These are phyloP conservation scores for Suhomyces canberraensis DNA, from an alignment of 805 yeast genomes.

Conservation along the genomic window DNA sequence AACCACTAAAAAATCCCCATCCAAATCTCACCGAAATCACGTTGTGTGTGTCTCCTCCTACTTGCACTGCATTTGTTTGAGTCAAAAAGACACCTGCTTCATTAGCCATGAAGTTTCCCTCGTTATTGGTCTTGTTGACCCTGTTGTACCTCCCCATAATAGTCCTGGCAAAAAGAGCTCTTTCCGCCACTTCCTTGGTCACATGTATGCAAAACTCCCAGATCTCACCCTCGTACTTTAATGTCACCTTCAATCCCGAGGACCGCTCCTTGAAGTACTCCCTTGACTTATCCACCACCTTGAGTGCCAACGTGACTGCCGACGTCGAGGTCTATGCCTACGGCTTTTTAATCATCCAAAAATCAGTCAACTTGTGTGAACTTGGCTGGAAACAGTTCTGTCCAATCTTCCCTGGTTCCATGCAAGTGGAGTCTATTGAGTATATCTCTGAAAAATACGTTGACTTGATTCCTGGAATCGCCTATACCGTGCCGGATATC, in stretches of 20 bases:
- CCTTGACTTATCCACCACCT: slow-evolving; percentile 64
- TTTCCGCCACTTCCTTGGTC: slow-evolving; percentile 71
- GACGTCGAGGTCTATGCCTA: slow-evolving; percentile 77
- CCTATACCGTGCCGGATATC: slow-evolving; percentile 81
- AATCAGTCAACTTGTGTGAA: slow-evolving; percentile 59
- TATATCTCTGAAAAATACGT: slow-evolving; percentile 52
- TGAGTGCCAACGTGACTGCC: slow-evolving; percentile 66
- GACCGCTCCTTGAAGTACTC: slow-evolving; percentile 64
- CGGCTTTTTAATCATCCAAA: slow-evolving; percentile 68
- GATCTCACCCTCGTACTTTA: slow-evolving; percentile 68
- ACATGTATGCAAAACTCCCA: slow-evolving; percentile 80
- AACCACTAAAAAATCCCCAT: no score
- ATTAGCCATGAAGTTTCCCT: slow-evolving; percentile 1
- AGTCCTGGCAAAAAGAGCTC: slow-evolving; percentile 21
- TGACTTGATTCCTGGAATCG: slow-evolving; percentile 72
- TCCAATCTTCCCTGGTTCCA: slow-evolving; percentile 78
- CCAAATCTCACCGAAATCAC: no score
- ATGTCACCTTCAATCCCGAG: slow-evolving; percentile 74
- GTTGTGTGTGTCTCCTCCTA: no score
- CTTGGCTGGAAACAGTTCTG: slow-evolving; percentile 84
- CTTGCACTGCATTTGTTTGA: no score
- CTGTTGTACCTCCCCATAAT: slow-evolving; percentile 1
- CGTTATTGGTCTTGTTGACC: background rate
- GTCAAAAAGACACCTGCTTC: no score
- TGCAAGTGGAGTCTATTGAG: slow-evolving; percentile 70